A percentile compares a stretch with the other conserved stretches of the same genome.
phyloP scores from a whole-genome alignment of 345 rosid genomes.

The Eutrema japonicum region DNA sequence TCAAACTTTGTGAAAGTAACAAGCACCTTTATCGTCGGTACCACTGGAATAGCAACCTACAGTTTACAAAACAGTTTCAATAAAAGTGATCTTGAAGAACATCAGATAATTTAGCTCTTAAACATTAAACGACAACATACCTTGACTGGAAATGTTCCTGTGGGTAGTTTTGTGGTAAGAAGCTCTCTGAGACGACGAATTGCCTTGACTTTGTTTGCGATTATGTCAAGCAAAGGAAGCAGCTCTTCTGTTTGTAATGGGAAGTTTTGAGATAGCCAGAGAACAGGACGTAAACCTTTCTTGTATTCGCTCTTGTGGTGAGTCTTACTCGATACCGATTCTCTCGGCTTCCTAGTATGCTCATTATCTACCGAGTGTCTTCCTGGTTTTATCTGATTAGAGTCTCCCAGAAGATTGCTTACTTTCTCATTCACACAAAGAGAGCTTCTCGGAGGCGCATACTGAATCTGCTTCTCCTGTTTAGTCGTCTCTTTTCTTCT shows the following conservation, averaged over 20 bases:
- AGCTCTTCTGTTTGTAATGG: constrained; percentile 93
- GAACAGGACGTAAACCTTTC: constrained; percentile 90
- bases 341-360: constrained; percentile 55
- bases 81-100: not conserved
- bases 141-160: constrained; percentile 96
- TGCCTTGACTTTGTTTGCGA: constrained; percentile 97
- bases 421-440: constrained; percentile 86
- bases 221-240: constrained; percentile 95
- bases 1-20: constrained; percentile 93
- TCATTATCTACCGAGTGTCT: constrained; percentile 88
- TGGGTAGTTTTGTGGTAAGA: constrained; percentile 91
- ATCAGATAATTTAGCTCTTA: not conserved
- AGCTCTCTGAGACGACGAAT: constrained; percentile 95
- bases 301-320: constrained; percentile 89
- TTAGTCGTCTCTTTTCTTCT: constrained; percentile 69
- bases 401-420: constrained; percentile 74
- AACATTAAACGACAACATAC: constrained; percentile 43
- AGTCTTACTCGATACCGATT: constrained; percentile 51
- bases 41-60: constrained; percentile 97
- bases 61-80: not conserved
- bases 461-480: constrained; percentile 64
- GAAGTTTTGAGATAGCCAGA: constrained; percentile 89
- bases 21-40: constrained; percentile 88
- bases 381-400: constrained; percentile 73
- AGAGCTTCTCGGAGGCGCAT: constrained; percentile 77